Base-by-base conservation (phyloP, 1,139 yeast species). In the Lodderomyces beijingensis region DNA sequence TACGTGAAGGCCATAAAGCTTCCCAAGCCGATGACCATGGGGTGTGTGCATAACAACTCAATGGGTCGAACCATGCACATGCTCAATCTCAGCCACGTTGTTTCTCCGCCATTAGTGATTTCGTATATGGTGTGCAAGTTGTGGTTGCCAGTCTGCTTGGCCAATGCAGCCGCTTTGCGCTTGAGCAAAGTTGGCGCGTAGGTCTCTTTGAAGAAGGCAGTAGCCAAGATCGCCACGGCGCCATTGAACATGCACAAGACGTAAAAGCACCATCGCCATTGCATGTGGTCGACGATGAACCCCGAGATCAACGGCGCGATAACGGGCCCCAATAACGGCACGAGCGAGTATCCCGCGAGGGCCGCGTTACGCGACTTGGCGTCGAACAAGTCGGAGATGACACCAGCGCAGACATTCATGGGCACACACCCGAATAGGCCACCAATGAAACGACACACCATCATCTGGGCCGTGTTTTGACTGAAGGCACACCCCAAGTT, bases 271-370 rank as follows among this genome's bases (percentile, higher is more conserved):
- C 73, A 67, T 42, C 71, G 53, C 73, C 73, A 67, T 27, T 55
- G 51, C 29, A 31, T 31, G 20, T 65, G 45, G 43, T 74, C 64
- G 5, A 73, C 76, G 17, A 76, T 65, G 46, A 67, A 77, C 1
- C 83, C 82, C 1, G 79, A 64, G 17, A 75, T 61, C 5, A 77
- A 61, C 0, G 83, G 82, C 0, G 81, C 82, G 33, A 77, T 53
- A 1, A 75, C 76, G 1, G 85, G 83, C 0, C 88, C 89, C 32
- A 79, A 55, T 24, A 65, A 50, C 1, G 65, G 65, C n/a, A 67
- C 69, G 35, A 67, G 51, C 4, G 67, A 59, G 31, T 61, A 65
- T 1, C 69, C 68, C 2, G 73, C 70, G 36, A 66, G 51, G 1
- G 71, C 69, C 8, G 51, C 37, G 37, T 62, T 63, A 48, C 72